Conservation (phyloP, 2,329 filamentous ascomycete species). For the Diaporthe destruens region DNA sequence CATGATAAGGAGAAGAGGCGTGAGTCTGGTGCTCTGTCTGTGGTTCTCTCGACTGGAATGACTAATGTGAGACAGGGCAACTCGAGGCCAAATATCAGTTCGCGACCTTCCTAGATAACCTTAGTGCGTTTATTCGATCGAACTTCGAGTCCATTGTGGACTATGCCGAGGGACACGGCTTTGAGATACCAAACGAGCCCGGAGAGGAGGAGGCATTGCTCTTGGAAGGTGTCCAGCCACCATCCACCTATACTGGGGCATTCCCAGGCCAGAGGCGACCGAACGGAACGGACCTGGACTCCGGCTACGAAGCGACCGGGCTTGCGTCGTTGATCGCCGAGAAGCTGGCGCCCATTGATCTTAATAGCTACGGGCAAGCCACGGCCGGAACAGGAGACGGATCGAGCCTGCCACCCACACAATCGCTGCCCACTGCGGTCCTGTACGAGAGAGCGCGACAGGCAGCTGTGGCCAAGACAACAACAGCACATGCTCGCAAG, state of each 20-base stretch:
- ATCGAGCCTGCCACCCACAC: slow-evolving; percentile 64
- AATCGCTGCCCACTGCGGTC: slow-evolving; percentile 66
- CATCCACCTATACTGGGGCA: slow-evolving; percentile 38
- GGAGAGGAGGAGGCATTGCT: slow-evolving; percentile 43
- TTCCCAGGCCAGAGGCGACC: slow-evolving; percentile 39
- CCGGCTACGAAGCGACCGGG: slow-evolving; percentile 44
- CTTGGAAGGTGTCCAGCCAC: slow-evolving; percentile 40
- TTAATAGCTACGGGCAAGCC: slow-evolving; percentile 34
- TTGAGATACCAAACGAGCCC: slow-evolving; percentile 52
- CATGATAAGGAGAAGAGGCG: slow-evolving; percentile 59
- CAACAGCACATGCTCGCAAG: slow-evolving; percentile 63
- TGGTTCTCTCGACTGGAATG: slow-evolving; percentile 32
- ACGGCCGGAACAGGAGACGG: slow-evolving; percentile 48
- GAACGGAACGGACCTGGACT: slow-evolving; percentile 26
- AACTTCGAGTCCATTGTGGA: slow-evolving; percentile 51
- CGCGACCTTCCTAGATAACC: slow-evolving; percentile 52
- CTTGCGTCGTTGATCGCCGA: slow-evolving; percentile 47
- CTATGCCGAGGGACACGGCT: slow-evolving; percentile 54
- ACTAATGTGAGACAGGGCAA: slow-evolving; percentile 46
- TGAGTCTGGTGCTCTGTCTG: slow-evolving; percentile 37
- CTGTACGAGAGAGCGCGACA: slow-evolving; percentile 71
- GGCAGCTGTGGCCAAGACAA: slow-evolving; percentile 68
- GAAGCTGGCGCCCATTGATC: slow-evolving; percentile 42
- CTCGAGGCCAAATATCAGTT: slow-evolving; percentile 56
- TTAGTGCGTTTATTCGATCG: slow-evolving; percentile 50